Base-by-base conservation (phyloP, 805 yeast genomes). In the Yarrowia osloensis region DNA sequence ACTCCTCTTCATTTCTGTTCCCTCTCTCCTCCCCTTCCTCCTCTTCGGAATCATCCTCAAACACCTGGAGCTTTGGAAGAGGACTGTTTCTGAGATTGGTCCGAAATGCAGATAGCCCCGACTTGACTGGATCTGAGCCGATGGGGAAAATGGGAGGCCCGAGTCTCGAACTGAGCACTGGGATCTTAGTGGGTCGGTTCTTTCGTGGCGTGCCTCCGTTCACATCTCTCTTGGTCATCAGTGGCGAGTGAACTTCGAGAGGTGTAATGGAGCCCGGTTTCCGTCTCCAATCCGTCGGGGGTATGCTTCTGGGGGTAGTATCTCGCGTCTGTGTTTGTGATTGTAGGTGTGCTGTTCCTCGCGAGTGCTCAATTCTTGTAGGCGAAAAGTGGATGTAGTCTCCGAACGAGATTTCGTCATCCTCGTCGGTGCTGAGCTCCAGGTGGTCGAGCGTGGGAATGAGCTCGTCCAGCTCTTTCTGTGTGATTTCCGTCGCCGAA, bases 131-230 rank as follows among this genome's bases (percentile, higher is more conserved):
- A n/a, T 46, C 50, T 24, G 47, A 22, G 9, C 28, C 28, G 7
- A 13, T n/a, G 11, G 50, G 50, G 13, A 42, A 9, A 3, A 26
- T n/a, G 15, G 52, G 33, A 9, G 52, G 52, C 4, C 49, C 49
- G n/a, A 49, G 55, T 31, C 55, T 29, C 13, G 55, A 49, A 11
- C 55, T 49, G 24, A 49, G 39, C 26, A 49, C 55, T 6, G 55
- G 55, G 13, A 49, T 49, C 26, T 7, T 29, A n/a, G 55, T 49
- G 6, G 55, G 39, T 49, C 37, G 17, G 13, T 21, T 21, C 24
- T 31, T 49, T 12, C 39, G 21, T 7, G 55, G 55, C 4, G 28
- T 29, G 24, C 39, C 26, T 49, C 55, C 55, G 7, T 52, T 52
- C 6, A 24, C 1, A 15, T 33, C 59, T 17, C 21, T 52, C 21